Evolutionary conservation across 352 stramenopile genomes (phyloP).

Genomic region (Nothophytophthora sp.): DNA sequence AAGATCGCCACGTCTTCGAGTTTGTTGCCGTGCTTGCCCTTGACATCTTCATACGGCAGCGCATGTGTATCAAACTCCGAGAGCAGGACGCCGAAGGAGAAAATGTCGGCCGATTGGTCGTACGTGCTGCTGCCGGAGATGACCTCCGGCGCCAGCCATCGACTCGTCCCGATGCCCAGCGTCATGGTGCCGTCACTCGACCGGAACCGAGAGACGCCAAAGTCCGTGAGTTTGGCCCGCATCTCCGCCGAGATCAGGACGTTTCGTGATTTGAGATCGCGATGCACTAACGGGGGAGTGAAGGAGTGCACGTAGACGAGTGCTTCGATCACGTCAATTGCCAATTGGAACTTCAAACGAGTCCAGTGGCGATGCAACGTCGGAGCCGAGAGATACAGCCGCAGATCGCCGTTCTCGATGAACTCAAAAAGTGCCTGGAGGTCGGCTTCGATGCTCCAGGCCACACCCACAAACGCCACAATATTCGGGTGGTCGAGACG

Average conservation of each 20-base stretch:
- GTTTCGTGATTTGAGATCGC: slow-evolving; percentile 41
- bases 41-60: slow-evolving; percentile 2
- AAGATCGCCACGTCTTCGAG: slow-evolving; percentile 7
- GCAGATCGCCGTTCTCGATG: slow-evolving; percentile 24
- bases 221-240: slow-evolving; percentile 22
- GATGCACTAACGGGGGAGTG: slow-evolving; percentile 39
- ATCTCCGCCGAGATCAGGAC: slow-evolving; percentile 8
- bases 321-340: slow-evolving; percentile 47
- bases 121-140: slow-evolving; percentile 1
- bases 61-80: slow-evolving; percentile 9
- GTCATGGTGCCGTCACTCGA: slow-evolving; percentile 14
- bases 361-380: slow-evolving; percentile 11
- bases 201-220: slow-evolving; percentile 6
- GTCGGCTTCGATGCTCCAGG: slow-evolving; percentile 25
- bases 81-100: slow-evolving; percentile 11
- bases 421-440: slow-evolving; percentile 32
- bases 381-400: slow-evolving; percentile 10
- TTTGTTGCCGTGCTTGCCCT: not conserved
- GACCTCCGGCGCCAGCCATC: slow-evolving; percentile 21
- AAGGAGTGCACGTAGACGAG: slow-evolving; percentile 50
- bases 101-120: slow-evolving; percentile 2
- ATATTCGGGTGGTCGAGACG: slow-evolving; percentile 30
- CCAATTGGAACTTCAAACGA: slow-evolving; percentile 32
- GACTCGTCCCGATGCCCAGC: slow-evolving; percentile 14
- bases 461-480: slow-evolving; percentile 25